Base-by-base conservation (phyloP, 73 alveolate species). In the Paramecium octaurelia region DNA sequence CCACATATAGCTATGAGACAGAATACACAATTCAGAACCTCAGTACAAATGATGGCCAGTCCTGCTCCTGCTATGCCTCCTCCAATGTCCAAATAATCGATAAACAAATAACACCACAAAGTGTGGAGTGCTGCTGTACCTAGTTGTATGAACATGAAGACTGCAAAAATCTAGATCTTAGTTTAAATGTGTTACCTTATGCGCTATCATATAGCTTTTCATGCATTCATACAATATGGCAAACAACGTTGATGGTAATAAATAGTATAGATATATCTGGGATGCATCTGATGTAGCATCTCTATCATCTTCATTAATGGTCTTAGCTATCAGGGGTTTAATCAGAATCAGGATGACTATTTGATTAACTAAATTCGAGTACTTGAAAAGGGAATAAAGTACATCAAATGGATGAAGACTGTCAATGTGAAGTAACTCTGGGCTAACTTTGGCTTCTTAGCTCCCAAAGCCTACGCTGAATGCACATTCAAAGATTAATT, bases 41-140 rank as follows among this genome's bases (percentile, higher is more conserved):
- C 88, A 14, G 88, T 75, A 11, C 68, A 36, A 1, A 75, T 75
- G n/a, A 75, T 75, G 3, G 88, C 88, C 24, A 75, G 38, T 36
- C 88, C 88, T 31, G 88, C 88, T 40, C 88, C 88, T 75, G 88
- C 69, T 12, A 75, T 36, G 38, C 88, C 88, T 0, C 88, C 88
- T 36, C 88, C 88, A 36, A 75, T 34, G 38, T 75, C 69, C 3
- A 35, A 20, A 40, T 31, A 36, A 36, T 75, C 88, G 5, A 75
- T 75, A 75, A 75, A 75, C 12, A 75, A 44, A 20, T 75, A 75
- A 18, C 88, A 75, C 88, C 88, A 75, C 16, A 75, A 34, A 4
- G 8, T 21, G 40, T 75, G 88, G 4, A 75, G 48, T 20, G 36
- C 69, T 36, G 88, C 88, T 34, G 88, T 75, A 18, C 38, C 58